Base-by-base conservation (phyloP, 345 rosid species). In the Trapa incisa region DNA sequence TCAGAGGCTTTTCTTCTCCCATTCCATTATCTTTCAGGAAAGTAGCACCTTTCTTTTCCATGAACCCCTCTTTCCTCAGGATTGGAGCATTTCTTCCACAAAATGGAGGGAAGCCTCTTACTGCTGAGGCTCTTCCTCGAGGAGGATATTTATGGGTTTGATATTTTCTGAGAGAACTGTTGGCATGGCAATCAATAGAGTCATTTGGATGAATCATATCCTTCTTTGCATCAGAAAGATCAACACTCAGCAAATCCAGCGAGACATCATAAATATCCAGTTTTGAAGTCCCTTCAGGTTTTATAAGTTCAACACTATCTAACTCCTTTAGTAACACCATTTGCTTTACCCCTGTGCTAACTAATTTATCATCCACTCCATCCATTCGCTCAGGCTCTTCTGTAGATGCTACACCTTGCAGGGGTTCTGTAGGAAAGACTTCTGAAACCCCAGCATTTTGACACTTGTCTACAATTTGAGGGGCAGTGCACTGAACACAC, bases 41-140 rank as follows among this genome's bases (percentile, higher is more conserved):
- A 63, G 71, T 41, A 67, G 61, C 36, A 61, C 57, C 69, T 58
- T 29, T 33, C 63, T 33, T 58, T 2, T 71, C 35, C 16, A 12
- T 16, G 62, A 50, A 7, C 68, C 42, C 76, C 64, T 70, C 78
- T 64, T 67, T 67, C 14, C 36, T 9, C 69, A 60, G 54, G 65
- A 38, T 12, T 14, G 68, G 64, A 76, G 84, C 75, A 47, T 77
- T 85, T 70, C 77, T 70, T 72, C 89, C 85, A 63, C 81, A 82
- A 37, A 62, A 45, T 12, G 79, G 82, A 68, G 95, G 86, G 67
- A 82, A 90, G 70, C 80, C 80, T 74, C 90, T 79, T 15, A 76
- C 63, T 45, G 83, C 85, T 0, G 77, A 71, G 69, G 81, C 73
- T 56, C 65, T 81, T 81, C 87, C 83, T 68, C 78, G 75, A 10